A percentile compares a stretch with the other conserved stretches of the same genome.
These are phyloP conservation scores for Candida methanosorbosa DNA, from an alignment of 805 yeast genomes.

Conservation along the genomic window DNA sequence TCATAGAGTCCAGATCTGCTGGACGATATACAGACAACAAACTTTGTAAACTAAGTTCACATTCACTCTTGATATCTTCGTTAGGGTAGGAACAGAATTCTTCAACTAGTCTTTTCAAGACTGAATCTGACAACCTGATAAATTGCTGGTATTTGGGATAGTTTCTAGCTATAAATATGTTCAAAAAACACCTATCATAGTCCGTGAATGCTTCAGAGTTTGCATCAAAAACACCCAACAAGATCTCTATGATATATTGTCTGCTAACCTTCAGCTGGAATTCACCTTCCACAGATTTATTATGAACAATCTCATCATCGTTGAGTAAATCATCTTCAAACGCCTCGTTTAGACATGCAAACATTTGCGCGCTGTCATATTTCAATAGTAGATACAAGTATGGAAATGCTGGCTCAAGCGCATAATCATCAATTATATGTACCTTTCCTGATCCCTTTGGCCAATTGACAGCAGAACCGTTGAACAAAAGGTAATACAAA, in stretches of 20 bases:
- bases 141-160: slow-evolving; percentile 83
- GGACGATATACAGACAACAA: slow-evolving; percentile 62
- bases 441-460: slow-evolving; percentile 29
- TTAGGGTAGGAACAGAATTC: slow-evolving; percentile 37
- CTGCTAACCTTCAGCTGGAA: slow-evolving; percentile 40
- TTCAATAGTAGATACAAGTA: slow-evolving; percentile 52
- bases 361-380: slow-evolving; percentile 47
- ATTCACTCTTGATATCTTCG: slow-evolving; percentile 37
- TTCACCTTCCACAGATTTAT: slow-evolving; percentile 6
- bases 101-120: slow-evolving; percentile 38
- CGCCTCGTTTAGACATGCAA: slow-evolving; percentile 68
- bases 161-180: slow-evolving; percentile 72
- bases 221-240: slow-evolving; percentile 48
- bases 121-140: slow-evolving; percentile 57
- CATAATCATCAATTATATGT: slow-evolving; percentile 22
- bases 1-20: slow-evolving; percentile 36
- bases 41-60: slow-evolving; percentile 71
- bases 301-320: slow-evolving; percentile 36
- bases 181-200: slow-evolving; percentile 28
- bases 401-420: slow-evolving; percentile 53
- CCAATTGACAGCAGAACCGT: slow-evolving; percentile 42
- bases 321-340: slow-evolving; percentile 75
- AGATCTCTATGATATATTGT: slow-evolving; percentile 69
- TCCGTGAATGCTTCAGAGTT: slow-evolving; percentile 24
- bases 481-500: slow-evolving; percentile 51